Percentiles rank a stretch among this genome's conserved stretches.
phyloP scores from a whole-genome alignment of 2,329 filamentous ascomycete genomes.

The Paecilomyces formosus region DNA sequence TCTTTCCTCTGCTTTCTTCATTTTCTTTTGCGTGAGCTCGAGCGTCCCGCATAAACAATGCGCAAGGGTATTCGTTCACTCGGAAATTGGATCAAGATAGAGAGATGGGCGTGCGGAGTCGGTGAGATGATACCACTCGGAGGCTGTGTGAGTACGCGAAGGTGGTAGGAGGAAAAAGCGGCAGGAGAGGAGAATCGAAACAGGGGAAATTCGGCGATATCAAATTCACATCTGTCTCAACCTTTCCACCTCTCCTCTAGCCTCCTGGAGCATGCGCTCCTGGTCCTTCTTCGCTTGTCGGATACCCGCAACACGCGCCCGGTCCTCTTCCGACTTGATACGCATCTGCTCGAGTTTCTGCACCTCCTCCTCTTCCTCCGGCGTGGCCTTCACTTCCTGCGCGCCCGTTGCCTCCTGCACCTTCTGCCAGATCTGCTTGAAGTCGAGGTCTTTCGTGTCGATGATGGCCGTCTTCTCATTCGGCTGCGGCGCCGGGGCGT shows the following conservation, averaged over 20 bases:
- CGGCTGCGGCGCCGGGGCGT: constrained; percentile 24
- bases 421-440: constrained; percentile 35
- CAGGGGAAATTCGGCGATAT: not conserved
- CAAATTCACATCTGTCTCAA: constrained; percentile 24
- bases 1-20: not conserved
- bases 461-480: constrained; percentile 27
- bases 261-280: constrained; percentile 37
- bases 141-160: not conserved
- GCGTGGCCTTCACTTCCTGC: constrained; percentile 23
- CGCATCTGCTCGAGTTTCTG: constrained; percentile 27
- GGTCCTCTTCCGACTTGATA: constrained; percentile 30
- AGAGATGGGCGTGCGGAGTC: not conserved
- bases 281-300: constrained; percentile 39
- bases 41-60: not conserved
- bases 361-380: constrained; percentile 29
- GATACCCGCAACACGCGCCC: constrained; percentile 27
- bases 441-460: constrained; percentile 31
- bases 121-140: not conserved
- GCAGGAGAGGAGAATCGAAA: not conserved
- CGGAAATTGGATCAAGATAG: not conserved
- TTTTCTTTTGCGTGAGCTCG: not conserved
- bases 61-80: not conserved
- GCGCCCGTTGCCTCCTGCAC: constrained; percentile 35
- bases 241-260: constrained; percentile 37
- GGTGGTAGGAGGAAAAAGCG: not conserved